These are phyloP conservation scores for Basipetospora chlamydospora DNA, from an alignment of 2,329 filamentous ascomycete genomes.

Conservation along the genomic window DNA sequence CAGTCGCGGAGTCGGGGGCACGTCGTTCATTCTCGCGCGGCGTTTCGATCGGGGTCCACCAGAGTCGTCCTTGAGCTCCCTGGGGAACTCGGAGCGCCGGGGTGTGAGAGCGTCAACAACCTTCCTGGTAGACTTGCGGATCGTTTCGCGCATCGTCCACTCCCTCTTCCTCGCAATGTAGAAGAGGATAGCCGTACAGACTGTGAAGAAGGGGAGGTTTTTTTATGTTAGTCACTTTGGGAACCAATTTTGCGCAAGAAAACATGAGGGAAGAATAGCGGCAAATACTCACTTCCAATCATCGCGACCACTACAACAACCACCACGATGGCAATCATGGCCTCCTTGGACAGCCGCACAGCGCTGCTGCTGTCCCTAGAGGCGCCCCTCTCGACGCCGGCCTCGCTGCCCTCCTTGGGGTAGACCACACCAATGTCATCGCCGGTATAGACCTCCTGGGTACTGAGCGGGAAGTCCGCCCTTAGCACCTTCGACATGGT, in stretches of 20 bases:
- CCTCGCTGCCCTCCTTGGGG: conserved; percentile 3
- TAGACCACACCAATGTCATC: conserved; percentile 4
- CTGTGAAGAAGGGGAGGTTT: conserved; percentile 21
- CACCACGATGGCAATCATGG: conserved; percentile 59
- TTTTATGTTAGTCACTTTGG: conserved; percentile 8
- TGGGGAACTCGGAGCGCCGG: conserved; percentile 44
- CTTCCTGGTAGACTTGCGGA: conserved; percentile 52
- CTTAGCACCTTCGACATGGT: too few species aligned
- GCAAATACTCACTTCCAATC: conserved; percentile 45
- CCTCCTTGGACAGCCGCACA: conserved; percentile 52
- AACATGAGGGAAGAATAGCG: neutral
- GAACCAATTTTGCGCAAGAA: neutral
- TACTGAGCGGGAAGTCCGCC: too few species aligned
- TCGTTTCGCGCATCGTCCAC: conserved; percentile 61
- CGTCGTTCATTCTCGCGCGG: conserved; percentile 36
- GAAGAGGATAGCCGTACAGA: conserved; percentile 53
- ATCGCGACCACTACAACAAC: conserved; percentile 54
- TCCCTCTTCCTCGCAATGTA: conserved; percentile 73
- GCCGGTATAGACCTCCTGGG: conserved; percentile 3
- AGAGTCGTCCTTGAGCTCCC: conserved; percentile 39
- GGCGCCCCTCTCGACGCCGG: conserved; percentile 46
- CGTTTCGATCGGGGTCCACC: conserved; percentile 12
- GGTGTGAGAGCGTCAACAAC: conserved; percentile 50
- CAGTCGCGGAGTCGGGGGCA: conserved; percentile 43
- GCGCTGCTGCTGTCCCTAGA: conserved; percentile 45